Percentiles rank a stretch among this genome's conserved stretches.
Evolutionary conservation across 2,329 filamentous ascomycete genomes (phyloP).

Genomic region (Fusarium subtropicale): DNA sequence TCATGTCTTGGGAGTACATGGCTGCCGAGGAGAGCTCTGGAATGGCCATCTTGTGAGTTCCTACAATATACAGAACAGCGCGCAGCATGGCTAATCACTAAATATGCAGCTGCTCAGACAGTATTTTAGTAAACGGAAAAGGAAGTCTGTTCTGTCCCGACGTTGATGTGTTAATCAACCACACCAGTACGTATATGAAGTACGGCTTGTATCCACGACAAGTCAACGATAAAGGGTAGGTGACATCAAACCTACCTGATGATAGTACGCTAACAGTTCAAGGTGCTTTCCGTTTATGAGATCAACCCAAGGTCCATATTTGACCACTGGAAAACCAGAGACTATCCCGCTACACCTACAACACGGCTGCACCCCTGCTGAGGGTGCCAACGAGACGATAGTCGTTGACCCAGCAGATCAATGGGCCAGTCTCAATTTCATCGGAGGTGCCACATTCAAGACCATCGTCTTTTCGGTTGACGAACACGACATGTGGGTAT

Average conservation of each 20-base stretch:
- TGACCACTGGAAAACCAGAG: background rate
- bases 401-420: background rate
- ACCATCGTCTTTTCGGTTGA: slow-evolving; percentile 10
- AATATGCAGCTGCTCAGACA: background rate
- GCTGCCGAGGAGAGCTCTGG: slow-evolving; percentile 7
- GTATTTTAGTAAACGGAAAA: slow-evolving; percentile 9
- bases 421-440: slow-evolving; percentile 6
- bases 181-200: slow-evolving; percentile 14
- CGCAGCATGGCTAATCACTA: background rate
- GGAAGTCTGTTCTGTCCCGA: slow-evolving; percentile 13
- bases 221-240: slow-evolving; percentile 12
- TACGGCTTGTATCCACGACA: slow-evolving; percentile 12
- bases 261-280: background rate
- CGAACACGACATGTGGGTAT: slow-evolving; percentile 16
- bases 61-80: fast-evolving
- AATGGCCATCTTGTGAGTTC: slow-evolving; percentile 10
- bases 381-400: slow-evolving; percentile 4
- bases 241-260: too few species aligned
- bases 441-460: slow-evolving; percentile 13
- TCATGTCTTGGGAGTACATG: slow-evolving; percentile 18
- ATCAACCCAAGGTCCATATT: slow-evolving; percentile 6
- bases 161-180: slow-evolving; percentile 9
- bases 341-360: slow-evolving; percentile 6
- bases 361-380: slow-evolving; percentile 1
- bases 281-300: slow-evolving; percentile 14